phyloP scores from a whole-genome alignment of 2,329 filamentous ascomycete species.

The Beauveria caledonica region DNA sequence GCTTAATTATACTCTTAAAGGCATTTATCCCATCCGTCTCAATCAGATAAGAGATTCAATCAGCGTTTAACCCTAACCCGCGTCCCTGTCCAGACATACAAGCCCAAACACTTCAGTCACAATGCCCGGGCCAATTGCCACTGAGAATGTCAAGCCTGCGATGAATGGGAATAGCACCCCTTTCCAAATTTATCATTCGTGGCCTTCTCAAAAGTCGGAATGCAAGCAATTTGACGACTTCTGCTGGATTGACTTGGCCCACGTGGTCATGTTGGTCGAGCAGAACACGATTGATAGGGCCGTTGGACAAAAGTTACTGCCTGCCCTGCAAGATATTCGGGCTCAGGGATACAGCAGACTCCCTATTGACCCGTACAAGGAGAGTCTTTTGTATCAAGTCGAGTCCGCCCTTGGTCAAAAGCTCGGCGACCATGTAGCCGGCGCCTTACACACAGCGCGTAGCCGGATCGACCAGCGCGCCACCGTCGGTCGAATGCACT shows the following conservation, averaged over 20 bases:
- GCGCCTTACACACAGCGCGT: slow-evolving; percentile 13
- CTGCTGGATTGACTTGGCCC: slow-evolving; percentile 14
- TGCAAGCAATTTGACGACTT: slow-evolving; percentile 13
- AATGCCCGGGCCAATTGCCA: neutral
- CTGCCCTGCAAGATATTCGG: slow-evolving; percentile 8
- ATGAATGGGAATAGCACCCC: neutral
- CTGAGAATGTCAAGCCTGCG: neutral
- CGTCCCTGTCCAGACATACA: neutral
- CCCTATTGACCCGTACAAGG: slow-evolving; percentile 10
- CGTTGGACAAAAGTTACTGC: slow-evolving; percentile 6
- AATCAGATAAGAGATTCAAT: neutral
- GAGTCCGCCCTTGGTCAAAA: slow-evolving; percentile 4
- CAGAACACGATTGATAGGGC: slow-evolving; percentile 6
- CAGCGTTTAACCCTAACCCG: neutral
- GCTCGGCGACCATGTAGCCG: slow-evolving; percentile 13
- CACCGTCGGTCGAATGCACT: slow-evolving; percentile 12
- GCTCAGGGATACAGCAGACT: slow-evolving; percentile 6
- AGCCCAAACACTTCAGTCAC: neutral
- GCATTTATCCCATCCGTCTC: neutral
- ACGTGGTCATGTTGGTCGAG: slow-evolving; percentile 14
- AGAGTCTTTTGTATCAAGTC: slow-evolving; percentile 11
- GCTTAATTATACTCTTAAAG: slow-evolving; percentile 3
- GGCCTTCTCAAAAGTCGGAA: slow-evolving; percentile 13
- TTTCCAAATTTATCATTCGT: slow-evolving; percentile 10
- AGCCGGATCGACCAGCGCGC: slow-evolving; percentile 14